phyloP scores from a whole-genome alignment of 768 basidiomycete species.

The Termitomyces titanicus region DNA sequence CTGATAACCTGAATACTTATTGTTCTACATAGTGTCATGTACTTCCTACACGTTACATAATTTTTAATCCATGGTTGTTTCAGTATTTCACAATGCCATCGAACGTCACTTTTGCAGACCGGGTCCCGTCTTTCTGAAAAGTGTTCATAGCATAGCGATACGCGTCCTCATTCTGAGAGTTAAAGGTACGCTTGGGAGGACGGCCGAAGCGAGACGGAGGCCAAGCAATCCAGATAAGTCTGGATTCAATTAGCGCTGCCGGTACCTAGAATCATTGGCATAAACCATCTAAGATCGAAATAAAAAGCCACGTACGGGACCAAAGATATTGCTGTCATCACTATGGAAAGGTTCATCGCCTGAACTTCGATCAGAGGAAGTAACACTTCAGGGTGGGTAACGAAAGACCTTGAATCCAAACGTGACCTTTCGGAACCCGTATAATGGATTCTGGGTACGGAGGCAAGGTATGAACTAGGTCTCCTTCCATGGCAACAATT shows the following conservation, averaged over 20 bases:
- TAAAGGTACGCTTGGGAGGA: constrained; percentile 10
- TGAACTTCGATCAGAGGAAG: constrained; percentile 17
- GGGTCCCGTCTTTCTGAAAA: constrained; percentile 35
- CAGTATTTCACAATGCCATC: constrained; percentile 8
- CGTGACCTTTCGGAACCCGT: constrained; percentile 55
- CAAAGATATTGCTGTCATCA: constrained; percentile 70
- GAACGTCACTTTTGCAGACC: constrained; percentile 32
- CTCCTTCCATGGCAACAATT: constrained; percentile 60
- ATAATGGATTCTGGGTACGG: constrained; percentile 58
- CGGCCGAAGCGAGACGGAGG: constrained; percentile 45
- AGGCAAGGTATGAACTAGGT: constrained; percentile 62
- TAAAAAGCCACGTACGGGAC: constrained; percentile 46
- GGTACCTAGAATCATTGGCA: constrained; percentile 32
- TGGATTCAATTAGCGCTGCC: constrained; percentile 46
- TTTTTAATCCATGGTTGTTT: neutral
- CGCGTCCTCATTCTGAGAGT: constrained; percentile 15
- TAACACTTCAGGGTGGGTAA: neutral
- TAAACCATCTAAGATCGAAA: neutral
- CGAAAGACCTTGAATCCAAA: constrained; percentile 67
- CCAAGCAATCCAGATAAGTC: constrained; percentile 47
- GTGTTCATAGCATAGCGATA: constrained; percentile 31
- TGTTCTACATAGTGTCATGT: no score
- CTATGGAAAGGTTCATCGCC: constrained; percentile 68
- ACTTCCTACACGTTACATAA: no score
- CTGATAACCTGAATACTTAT: no score